Conservation (phyloP, 2,329 filamentous ascomycete genomes). For the Penicillium sp. region DNA sequence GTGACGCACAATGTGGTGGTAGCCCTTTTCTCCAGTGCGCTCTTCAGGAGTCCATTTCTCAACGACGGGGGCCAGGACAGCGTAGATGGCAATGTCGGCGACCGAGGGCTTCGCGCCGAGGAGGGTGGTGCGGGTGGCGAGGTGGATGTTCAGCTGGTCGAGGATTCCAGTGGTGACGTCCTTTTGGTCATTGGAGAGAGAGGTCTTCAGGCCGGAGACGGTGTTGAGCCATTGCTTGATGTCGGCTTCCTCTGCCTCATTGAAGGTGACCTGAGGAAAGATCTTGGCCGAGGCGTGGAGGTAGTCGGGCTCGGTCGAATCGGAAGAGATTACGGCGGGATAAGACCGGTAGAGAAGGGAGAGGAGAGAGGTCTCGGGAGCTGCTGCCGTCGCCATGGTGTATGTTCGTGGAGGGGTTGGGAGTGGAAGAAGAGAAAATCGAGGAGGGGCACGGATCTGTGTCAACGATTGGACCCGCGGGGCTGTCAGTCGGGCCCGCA, state of each 20-base stretch:
- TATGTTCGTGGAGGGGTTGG: slow-evolving; percentile 24
- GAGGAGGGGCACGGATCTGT: slow-evolving; percentile 32
- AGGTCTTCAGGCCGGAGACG: slow-evolving; percentile 64
- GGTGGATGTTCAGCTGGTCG: slow-evolving; percentile 77
- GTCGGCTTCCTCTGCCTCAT: slow-evolving; percentile 76
- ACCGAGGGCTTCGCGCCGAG: slow-evolving; percentile 86
- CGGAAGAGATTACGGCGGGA: slow-evolving; percentile 39
- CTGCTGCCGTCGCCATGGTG: slow-evolving; percentile 34
- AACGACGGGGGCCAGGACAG: slow-evolving; percentile 72
- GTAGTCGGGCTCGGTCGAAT: slow-evolving; percentile 45
- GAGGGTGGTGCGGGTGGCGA: slow-evolving; percentile 82
- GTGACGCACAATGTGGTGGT: slow-evolving; percentile 86
- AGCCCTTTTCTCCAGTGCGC: slow-evolving; percentile 83
- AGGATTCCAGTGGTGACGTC: slow-evolving; percentile 63
- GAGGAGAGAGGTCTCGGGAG: slow-evolving; percentile 44
- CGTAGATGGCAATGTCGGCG: slow-evolving; percentile 81
- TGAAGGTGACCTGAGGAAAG: slow-evolving; percentile 68
- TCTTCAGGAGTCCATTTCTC: slow-evolving; percentile 79
- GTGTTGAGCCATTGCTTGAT: slow-evolving; percentile 86
- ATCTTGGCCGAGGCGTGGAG: slow-evolving; percentile 57
- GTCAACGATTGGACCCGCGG: slow-evolving; percentile 27
- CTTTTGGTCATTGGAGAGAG: slow-evolving; percentile 51
- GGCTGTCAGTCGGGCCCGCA: slow-evolving; percentile 25
- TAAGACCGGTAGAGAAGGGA: slow-evolving; percentile 47
- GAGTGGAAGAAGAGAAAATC: slow-evolving; percentile 25